phyloP scores from a whole-genome alignment of 2,329 filamentous ascomycete genomes.

The Pseudocercospora eumusae region DNA sequence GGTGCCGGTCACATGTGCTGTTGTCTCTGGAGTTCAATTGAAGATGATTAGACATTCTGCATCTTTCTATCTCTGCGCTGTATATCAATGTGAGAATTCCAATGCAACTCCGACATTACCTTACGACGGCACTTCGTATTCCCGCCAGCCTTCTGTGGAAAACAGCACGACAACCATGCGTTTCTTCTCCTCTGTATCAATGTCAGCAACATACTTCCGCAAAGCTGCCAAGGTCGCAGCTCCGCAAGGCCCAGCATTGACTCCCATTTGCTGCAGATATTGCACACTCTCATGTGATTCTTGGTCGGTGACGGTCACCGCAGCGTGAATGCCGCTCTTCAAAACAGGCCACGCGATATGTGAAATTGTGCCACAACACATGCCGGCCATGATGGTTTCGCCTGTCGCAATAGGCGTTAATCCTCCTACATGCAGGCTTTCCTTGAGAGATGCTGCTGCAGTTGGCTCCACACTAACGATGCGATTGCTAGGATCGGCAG shows the following conservation, averaged over 20 bases:
- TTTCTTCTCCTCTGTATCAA: slow-evolving; percentile 44
- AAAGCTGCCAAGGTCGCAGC: slow-evolving; percentile 61
- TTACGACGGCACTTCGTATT: slow-evolving; percentile 46
- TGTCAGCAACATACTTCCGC: slow-evolving; percentile 44
- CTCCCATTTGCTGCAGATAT: slow-evolving; percentile 52
- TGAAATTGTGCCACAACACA: slow-evolving; percentile 72
- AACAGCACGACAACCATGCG: slow-evolving; percentile 65
- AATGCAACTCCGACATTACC: neutral
- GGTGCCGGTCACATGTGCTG: neutral
- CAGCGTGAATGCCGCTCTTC: slow-evolving; percentile 59
- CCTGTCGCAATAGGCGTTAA: slow-evolving; percentile 56
- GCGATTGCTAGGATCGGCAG: slow-evolving; percentile 28
- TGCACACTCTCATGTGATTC: slow-evolving; percentile 63
- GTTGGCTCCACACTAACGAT: slow-evolving; percentile 72
- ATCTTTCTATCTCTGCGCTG: no score
- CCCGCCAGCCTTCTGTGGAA: slow-evolving; percentile 64
- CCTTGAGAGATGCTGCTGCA: slow-evolving; percentile 61
- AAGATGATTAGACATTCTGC: no score
- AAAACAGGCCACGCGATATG: slow-evolving; percentile 65
- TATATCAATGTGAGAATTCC: no score
- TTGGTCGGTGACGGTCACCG: slow-evolving; percentile 60
- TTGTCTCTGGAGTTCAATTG: neutral
- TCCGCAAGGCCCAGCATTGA: slow-evolving; percentile 65
- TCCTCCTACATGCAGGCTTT: slow-evolving; percentile 54
- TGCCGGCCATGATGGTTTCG: slow-evolving; percentile 70